Conservation (phyloP, 1,139 yeast genomes). For the Saccharomyces uvarum region DNA sequence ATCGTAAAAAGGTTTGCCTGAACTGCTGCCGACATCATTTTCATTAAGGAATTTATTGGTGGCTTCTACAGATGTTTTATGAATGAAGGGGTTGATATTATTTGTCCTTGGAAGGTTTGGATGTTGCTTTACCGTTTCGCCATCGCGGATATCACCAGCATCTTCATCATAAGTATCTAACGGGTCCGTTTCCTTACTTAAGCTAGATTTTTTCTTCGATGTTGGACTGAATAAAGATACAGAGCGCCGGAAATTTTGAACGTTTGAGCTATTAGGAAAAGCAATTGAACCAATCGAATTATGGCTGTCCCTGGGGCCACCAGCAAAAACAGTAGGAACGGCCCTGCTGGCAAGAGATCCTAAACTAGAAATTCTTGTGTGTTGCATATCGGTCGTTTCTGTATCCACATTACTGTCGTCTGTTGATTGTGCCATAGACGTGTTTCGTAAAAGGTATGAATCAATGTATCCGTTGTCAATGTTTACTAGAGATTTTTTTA, state of each 20-base stretch:
- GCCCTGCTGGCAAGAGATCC: conserved; percentile 3
- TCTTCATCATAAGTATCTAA: background rate
- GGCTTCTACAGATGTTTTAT: background rate
- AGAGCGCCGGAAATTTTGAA: conserved; percentile 5
- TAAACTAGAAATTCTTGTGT: conserved; percentile 6
- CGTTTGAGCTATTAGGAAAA: conserved; percentile 9
- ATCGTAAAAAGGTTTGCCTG: background rate
- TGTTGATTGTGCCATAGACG: background rate
- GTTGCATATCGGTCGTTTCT: background rate
- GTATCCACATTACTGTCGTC: conserved; percentile 6
- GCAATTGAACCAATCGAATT: conserved; percentile 18
- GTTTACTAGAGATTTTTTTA: conserved; percentile 33
- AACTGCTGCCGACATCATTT: background rate
- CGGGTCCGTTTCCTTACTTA: conserved; percentile 21
- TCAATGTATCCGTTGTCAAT: conserved; percentile 61
- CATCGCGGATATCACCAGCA: background rate
- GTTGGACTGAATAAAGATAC: conserved; percentile 4
- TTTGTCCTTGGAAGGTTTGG: background rate
- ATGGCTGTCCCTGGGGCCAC: conserved; percentile 23
- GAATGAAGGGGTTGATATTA: background rate
- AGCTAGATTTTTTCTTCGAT: conserved; percentile 21
- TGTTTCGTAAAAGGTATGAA: conserved; percentile 44
- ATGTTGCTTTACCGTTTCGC: background rate
- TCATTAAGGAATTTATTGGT: background rate
- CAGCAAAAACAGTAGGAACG: conserved; percentile 20